Evolutionary conservation across 139 green algal species (phyloP), one percentile per base, ranked within the genome.

Genomic region (Chloropicon primus): DNA sequence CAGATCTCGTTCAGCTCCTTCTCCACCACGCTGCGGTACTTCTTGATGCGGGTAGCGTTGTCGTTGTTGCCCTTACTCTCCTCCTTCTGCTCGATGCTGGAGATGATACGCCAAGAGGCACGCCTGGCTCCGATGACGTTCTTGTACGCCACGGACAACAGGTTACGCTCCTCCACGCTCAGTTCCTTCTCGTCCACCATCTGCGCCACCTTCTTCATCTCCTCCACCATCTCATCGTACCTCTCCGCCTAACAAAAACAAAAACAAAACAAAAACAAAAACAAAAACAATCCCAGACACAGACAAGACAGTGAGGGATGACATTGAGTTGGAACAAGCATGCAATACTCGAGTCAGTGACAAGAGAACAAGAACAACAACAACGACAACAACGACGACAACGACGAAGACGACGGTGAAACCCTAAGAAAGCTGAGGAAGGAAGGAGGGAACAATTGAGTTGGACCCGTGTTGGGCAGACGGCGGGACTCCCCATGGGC

Each of bases 31-130:
- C 17, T 27, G 26, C 82, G 77, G 85, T 99, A 98, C 78, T 92
- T 92, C 83, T 93, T 91, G 85, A 99, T 98, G 29, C 90, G 80
- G 80, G 88, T 88, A 21, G 98, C 93, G 73, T 97, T 90, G 80
- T 96, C 92, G 75, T 94, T 89, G 77, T 98, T 97, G 77, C 93
- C 93, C 86, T 99, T 99, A 87, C 85, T 90, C 84, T 98, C 92
- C 87, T 99, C 96, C 87, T 98, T 99, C 85, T 97, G 94, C 90
- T 99, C 96, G 81, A 99, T 98, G 82, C 84, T 94, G 80, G 90
- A 96, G 75, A 99, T 91, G 81, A 99, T 98, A 29, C 96, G 86
- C 96, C 96, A 99, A 53, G 91, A 97, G 1, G 94, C 94, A 25
- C 94, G 86, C 27, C 94, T 88, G 1, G 94, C 92, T 28, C 93